Base-by-base conservation (phyloP, 1,284 basidiomycete species). In the Rhodotorula sp. region DNA sequence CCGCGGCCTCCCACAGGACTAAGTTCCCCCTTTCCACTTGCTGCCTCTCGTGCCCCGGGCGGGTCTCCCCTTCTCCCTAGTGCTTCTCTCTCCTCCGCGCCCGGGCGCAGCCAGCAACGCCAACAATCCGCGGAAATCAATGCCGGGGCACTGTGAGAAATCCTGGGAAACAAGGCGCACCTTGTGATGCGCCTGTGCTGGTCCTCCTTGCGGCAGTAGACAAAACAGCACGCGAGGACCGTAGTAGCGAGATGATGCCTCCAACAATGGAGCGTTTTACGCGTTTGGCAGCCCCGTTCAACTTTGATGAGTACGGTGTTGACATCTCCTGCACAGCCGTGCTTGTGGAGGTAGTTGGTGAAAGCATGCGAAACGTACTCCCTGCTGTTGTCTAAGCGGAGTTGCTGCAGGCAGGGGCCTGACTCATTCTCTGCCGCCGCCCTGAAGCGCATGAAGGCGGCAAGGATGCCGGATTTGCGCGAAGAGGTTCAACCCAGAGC, bases 231-330 rank as follows among this genome's bases (percentile, higher is more conserved):
- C n/a, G n/a, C n/a, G n/a, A n/a, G n/a, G n/a, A n/a, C n/a, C n/a
- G n/a, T n/a, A 76, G 54, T 0, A 83, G 74, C 69, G 83, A 76
- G 2, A 79, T 65, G 19, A 72, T 72, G 39, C 71, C 74, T 27
- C 80, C 77, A 3, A 79, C 56, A 25, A 79, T 77, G 3, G 80
- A 83, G 4, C 80, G 62, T 72, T 80, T 75, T 29, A 73, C 21
- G 62, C 81, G 64, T 73, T 80, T 76, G 0, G 81, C 76, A 50
- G 78, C 73, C 73, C 83, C 70, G 73, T 82, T 84, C 68, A 77
- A 27, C 61, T 78, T 70, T 4, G 81, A 81, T 1, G 81, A 80
- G 67, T 84, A 79, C 66, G 84, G 83, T 0, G 81, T 76, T 25
- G 80, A 81, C 25, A 80, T 74, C 55, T 81, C 72, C 32, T 74